These are phyloP conservation scores for Beta lomatogona DNA, from an alignment of 179 eudicot genomes.

Conservation along the genomic window DNA sequence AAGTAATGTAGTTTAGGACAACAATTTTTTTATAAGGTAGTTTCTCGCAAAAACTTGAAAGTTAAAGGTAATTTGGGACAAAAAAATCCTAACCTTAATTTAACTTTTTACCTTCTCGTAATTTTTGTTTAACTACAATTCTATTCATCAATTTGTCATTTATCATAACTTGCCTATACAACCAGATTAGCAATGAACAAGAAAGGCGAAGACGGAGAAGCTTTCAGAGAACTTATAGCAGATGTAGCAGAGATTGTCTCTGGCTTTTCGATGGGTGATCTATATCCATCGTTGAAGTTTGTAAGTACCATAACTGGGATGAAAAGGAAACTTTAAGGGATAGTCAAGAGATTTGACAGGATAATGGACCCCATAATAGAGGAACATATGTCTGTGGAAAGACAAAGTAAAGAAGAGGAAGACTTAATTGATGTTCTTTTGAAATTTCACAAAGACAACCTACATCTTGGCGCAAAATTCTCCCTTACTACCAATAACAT, in stretches of 20 bases:
- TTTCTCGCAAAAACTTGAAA: too few species aligned
- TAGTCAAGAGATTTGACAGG: neutral
- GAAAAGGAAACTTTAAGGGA: conserved; percentile 2
- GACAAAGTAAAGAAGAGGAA: conserved; percentile 9
- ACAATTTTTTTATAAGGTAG: too few species aligned
- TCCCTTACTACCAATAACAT: conserved; percentile 26
- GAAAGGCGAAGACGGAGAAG: conserved; percentile 17
- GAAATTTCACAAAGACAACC: conserved; percentile 20
- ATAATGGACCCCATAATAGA: conserved; percentile 26
- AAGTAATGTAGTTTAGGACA: too few species aligned
- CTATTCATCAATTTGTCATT: too few species aligned
- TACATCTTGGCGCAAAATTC: neutral
- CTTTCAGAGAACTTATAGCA: neutral
- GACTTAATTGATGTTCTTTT: conserved; percentile 31
- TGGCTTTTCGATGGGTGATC: conserved; percentile 21
- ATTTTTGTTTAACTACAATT: too few species aligned
- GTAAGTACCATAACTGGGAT: conserved; percentile 9
- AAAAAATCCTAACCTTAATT: too few species aligned
- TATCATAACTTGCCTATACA: too few species aligned
- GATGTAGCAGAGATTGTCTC: neutral
- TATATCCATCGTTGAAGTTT: conserved; percentile 21
- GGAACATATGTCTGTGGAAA: conserved; percentile 2
- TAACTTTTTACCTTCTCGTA: too few species aligned
- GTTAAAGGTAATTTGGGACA: too few species aligned
- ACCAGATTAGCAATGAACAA: conserved; percentile 14